Conservation (phyloP, 345 rosid genomes). For the Limnanthes douglasii region DNA sequence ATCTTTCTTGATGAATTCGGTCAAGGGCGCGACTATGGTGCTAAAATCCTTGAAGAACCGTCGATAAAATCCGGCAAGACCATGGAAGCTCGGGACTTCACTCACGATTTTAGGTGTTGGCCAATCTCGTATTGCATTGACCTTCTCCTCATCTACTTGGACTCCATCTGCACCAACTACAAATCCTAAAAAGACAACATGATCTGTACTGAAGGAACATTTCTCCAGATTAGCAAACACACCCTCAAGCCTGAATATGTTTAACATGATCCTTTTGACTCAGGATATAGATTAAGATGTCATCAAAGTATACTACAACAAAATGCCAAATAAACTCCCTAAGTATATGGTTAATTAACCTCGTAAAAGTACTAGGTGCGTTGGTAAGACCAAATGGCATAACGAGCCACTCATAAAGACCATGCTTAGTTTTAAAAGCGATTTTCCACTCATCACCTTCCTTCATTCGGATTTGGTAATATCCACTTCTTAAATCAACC, state of each 20-base stretch:
- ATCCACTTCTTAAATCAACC: no score
- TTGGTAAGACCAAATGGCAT: slow-evolving; percentile 2
- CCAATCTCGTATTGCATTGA: neutral
- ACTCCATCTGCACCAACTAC: neutral
- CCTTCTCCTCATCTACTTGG: neutral
- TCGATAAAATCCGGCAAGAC: neutral
- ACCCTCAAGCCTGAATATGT: no score
- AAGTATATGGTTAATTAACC: neutral
- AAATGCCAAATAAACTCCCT: no score
- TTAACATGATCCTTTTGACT: no score
- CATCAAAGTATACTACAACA: no score
- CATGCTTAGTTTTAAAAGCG: neutral
- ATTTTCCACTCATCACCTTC: neutral
- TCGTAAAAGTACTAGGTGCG: slow-evolving; percentile 1
- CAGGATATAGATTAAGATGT: no score
- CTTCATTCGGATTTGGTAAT: no score
- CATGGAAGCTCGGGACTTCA: neutral
- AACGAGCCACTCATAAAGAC: neutral
- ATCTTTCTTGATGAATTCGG: neutral
- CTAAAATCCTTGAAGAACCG: neutral
- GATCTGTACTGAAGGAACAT: neutral
- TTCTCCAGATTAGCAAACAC: neutral
- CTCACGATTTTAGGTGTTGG: neutral
- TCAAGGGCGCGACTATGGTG: neutral
- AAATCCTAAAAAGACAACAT: neutral